Conservation (phyloP, 208 protist species). For the Crithidia expoeki region DNA sequence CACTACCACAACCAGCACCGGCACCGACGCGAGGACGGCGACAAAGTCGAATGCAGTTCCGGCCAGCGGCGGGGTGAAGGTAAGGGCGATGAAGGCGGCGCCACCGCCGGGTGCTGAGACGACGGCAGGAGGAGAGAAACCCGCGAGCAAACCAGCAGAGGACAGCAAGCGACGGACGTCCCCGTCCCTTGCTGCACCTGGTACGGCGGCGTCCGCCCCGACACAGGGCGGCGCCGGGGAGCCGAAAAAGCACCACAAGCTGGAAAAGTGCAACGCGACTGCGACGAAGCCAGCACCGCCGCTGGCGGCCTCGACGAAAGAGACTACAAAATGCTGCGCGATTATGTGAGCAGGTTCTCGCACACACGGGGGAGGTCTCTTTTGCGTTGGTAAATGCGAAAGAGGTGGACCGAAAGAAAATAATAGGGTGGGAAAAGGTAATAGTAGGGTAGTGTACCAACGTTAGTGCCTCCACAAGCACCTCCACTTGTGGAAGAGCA, state of each 20-base stretch:
- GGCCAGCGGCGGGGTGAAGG: too few relatives aligned
- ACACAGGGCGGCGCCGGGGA: neutral
- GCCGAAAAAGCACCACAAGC: neutral
- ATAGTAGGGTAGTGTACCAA: too few relatives aligned
- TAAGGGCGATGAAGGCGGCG: neutral
- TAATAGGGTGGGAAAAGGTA: too few relatives aligned
- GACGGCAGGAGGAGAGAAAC: too few relatives aligned
- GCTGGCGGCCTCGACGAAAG: neutral
- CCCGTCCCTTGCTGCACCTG: neutral
- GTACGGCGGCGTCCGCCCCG: neutral
- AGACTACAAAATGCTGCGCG: conserved; percentile 29
- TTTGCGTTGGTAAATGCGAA: too few relatives aligned
- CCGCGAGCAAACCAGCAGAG: neutral
- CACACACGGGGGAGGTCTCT: neutral
- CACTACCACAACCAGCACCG: neutral
- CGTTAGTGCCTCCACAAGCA: too few relatives aligned
- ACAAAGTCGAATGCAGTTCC: neutral
- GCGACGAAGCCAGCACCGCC: neutral
- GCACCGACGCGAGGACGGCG: neutral
- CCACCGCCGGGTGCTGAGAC: neutral
- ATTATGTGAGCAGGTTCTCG: conserved; percentile 29
- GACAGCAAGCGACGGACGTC: neutral
- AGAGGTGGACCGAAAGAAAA: neutral
- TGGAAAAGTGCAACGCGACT: neutral
- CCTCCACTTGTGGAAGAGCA: too few relatives aligned